These are phyloP conservation scores for Colletotrichum zoysiae DNA, from an alignment of 2,329 filamentous ascomycete species.

Conservation along the genomic window DNA sequence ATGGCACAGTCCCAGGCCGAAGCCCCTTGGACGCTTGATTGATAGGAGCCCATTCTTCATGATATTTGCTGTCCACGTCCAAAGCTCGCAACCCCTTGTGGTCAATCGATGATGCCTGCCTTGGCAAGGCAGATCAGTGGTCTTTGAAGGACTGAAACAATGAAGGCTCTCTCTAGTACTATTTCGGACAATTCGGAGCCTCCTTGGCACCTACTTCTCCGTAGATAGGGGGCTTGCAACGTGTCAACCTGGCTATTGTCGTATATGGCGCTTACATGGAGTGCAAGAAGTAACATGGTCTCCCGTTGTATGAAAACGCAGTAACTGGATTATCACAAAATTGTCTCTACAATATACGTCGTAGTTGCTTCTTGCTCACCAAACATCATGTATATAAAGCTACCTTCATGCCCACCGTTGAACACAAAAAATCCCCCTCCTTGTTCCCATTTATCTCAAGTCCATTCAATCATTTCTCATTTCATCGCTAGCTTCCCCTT, in stretches of 20 bases:
- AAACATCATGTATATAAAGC: neutral
- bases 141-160: neutral
- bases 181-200: neutral
- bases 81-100: neutral
- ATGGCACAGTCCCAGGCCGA: neutral
- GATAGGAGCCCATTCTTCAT: neutral
- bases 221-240: neutral
- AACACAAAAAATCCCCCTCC: neutral
- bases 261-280: neutral
- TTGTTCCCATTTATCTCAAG: neutral
- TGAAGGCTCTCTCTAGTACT: neutral
- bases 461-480: neutral
- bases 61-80: neutral
- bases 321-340: neutral
- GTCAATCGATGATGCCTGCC: neutral
- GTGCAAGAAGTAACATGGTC: neutral
- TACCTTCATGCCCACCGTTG: neutral
- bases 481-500: no score
- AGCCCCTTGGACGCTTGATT: neutral
- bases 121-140: neutral
- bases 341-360: neutral
- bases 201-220: neutral
- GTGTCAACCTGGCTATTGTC: neutral
- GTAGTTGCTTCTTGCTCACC: no score
- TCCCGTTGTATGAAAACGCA: neutral